Conservation (phyloP, 768 basidiomycete species). For the Mycena galericulata region DNA sequence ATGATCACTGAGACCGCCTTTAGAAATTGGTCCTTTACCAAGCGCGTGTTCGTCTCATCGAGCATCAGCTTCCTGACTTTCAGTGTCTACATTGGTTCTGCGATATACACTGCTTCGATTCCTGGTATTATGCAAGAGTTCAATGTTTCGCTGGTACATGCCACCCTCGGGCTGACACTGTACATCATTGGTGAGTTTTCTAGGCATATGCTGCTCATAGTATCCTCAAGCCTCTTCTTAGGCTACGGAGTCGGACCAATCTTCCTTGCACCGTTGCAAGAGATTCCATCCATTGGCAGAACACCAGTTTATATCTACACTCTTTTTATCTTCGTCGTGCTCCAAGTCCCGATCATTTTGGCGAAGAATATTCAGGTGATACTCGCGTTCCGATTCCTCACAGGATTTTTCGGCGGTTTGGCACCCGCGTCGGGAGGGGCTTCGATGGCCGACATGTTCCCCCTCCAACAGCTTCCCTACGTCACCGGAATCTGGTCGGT, state of each 20-base stretch:
- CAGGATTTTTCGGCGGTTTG: conserved; percentile 46
- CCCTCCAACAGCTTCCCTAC: conserved; percentile 16
- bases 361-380: conserved; percentile 44
- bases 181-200: conserved; percentile 39
- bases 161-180: conserved; percentile 42
- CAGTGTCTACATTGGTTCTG: conserved; percentile 46
- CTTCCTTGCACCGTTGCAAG: conserved; percentile 44
- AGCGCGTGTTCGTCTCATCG: conserved; percentile 42
- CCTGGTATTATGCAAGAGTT: conserved; percentile 40
- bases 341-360: conserved; percentile 47
- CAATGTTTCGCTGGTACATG: conserved; percentile 40
- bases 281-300: conserved; percentile 46
- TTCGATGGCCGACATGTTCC: conserved; percentile 15
- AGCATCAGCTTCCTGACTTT: conserved; percentile 46
- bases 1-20: neutral
- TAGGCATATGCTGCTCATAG: neutral
- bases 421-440: conserved; percentile 44
- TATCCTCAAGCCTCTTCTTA: neutral
- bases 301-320: conserved; percentile 46
- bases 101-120: conserved; percentile 43
- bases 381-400: conserved; percentile 47
- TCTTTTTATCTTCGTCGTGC: conserved; percentile 43
- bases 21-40: conserved; percentile 46
- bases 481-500: conserved; percentile 14
- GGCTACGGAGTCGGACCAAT: conserved; percentile 40